Conservation (phyloP, 129 eudicot species). For the Erigeron canadensis region DNA sequence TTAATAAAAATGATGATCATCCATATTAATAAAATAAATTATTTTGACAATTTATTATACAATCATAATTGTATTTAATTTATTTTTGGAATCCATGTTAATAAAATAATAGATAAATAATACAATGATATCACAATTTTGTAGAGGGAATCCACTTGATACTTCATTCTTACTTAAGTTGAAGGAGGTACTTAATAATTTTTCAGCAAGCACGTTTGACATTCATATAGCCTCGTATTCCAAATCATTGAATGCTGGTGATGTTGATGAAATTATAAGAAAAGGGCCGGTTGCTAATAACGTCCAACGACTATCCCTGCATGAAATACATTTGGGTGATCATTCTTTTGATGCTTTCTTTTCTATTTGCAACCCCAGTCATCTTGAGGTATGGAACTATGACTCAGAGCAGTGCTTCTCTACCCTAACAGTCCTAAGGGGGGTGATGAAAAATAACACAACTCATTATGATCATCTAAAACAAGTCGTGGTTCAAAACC, state of each 20-base stretch:
- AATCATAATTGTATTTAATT: no score
- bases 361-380: not conserved
- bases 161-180: not conserved
- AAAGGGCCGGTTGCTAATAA: not conserved
- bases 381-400: not conserved
- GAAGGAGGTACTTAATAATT: constrained; percentile 7
- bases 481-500: not conserved
- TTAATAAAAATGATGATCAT: no score
- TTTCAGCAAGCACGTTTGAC: not conserved
- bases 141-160: not conserved
- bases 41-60: no score
- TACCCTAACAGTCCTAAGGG: not conserved
- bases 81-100: no score
- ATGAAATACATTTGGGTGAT: not conserved
- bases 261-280: constrained; percentile 2
- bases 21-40: no score
- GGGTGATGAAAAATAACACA: not conserved
- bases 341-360: not conserved
- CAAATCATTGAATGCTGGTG: not conserved
- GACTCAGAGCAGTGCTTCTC: not conserved
- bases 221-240: not conserved
- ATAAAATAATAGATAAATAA: no score
- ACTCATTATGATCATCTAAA: not conserved
- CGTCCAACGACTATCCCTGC: not conserved
- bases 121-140: no score